phyloP scores from a whole-genome alignment of 495 filamentous ascomycete genomes.

The Xylaria scruposa region DNA sequence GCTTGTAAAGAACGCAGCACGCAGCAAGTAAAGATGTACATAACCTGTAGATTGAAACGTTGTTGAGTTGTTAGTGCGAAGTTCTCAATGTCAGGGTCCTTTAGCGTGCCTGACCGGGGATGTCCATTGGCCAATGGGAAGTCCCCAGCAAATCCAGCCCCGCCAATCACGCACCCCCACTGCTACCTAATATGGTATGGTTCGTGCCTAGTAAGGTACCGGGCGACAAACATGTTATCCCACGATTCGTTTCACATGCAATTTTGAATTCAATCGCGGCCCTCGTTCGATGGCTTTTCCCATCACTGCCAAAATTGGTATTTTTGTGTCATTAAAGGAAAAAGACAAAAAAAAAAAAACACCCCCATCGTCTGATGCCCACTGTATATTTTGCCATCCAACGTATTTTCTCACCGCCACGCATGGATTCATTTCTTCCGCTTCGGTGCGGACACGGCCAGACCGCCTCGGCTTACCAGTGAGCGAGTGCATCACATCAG shows the following conservation, averaged over 20 bases:
- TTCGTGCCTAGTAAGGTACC: conserved; percentile 1
- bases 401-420: conserved; percentile 2
- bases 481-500: conserved; percentile 2
- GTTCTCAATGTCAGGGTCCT: conserved; percentile 13
- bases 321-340: neutral
- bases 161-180: conserved; percentile 1
- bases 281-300: neutral
- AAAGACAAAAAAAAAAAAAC: no score
- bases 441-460: neutral
- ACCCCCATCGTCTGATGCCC: neutral
- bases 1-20: no score
- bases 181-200: neutral
- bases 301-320: neutral
- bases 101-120: neutral
- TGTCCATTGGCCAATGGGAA: conserved; percentile 9
- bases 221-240: neutral
- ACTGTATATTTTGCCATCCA: neutral
- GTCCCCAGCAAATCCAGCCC: neutral
- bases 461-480: conserved; percentile 11
- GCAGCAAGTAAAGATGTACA: neutral
- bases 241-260: conserved; percentile 10
- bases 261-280: neutral
- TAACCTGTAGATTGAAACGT: neutral
- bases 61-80: conserved; percentile 9
- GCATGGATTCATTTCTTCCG: neutral